Conservation (phyloP, 2,329 filamentous ascomycete species). For the Cytospora schulzeri region DNA sequence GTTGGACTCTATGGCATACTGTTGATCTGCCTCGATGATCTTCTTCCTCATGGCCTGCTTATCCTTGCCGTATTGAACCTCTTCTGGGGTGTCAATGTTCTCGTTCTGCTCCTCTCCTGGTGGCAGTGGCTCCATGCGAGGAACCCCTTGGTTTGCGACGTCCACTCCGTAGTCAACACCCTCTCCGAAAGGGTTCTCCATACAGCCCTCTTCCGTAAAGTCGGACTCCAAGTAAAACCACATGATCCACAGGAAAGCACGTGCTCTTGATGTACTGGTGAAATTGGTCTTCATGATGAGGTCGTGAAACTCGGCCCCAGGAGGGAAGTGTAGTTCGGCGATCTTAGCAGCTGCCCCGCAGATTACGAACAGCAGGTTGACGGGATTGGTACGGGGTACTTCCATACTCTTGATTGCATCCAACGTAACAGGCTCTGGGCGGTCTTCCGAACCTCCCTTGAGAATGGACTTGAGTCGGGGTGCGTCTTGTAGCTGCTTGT, state of each 20-base stretch:
- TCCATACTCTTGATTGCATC: slow-evolving; percentile 73
- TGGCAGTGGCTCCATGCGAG: slow-evolving; percentile 65
- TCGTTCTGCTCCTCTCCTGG: slow-evolving; percentile 67
- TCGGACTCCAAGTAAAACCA: slow-evolving; percentile 99
- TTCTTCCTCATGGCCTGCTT: slow-evolving; percentile 75
- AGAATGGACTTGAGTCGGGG: slow-evolving; percentile 95
- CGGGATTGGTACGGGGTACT: slow-evolving; percentile 84
- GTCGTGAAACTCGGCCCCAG: slow-evolving; percentile 89
- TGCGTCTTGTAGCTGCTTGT: slow-evolving; percentile 97
- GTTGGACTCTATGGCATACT: slow-evolving; percentile 64
- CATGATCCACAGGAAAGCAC: slow-evolving; percentile 94
- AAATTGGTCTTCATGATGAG: slow-evolving; percentile 88
- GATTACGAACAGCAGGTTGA: slow-evolving; percentile 95
- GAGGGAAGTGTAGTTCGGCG: slow-evolving; percentile 88
- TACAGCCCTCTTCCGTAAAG: slow-evolving; percentile 83
- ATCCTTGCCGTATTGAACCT: slow-evolving; percentile 69
- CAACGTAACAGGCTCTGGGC: slow-evolving; percentile 77
- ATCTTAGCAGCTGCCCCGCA: slow-evolving; percentile 88
- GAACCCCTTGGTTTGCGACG: slow-evolving; percentile 70
- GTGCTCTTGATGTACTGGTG: slow-evolving; percentile 80
- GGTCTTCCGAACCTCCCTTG: slow-evolving; percentile 93
- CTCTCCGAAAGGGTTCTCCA: slow-evolving; percentile 86
- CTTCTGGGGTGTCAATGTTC: slow-evolving; percentile 73
- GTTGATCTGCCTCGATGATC: slow-evolving; percentile 76
- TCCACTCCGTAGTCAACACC: slow-evolving; percentile 67